A percentile compares a stretch with the other conserved stretches of the same genome.
phyloP scores from a whole-genome alignment of 164 flowering plant species.

The Nelumbo lutea region DNA sequence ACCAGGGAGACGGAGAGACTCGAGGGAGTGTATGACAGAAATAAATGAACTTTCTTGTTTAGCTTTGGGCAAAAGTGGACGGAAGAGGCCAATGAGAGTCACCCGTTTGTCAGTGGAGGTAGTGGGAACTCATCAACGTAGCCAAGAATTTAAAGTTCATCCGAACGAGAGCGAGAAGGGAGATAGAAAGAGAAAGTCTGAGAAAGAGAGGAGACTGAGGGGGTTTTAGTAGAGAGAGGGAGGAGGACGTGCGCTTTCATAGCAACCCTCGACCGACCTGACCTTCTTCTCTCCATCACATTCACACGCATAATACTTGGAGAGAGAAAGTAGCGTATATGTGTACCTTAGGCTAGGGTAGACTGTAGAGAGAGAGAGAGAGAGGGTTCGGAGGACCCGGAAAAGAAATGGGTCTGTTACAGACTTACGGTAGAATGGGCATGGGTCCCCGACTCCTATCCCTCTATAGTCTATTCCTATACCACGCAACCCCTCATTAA shows the following conservation, averaged over 20 bases:
- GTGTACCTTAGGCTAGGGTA: too few species aligned
- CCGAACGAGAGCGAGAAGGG: neutral
- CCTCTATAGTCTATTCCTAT: too few species aligned
- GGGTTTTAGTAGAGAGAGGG: neutral
- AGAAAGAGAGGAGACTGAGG: neutral
- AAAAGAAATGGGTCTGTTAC: neutral
- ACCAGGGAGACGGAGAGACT: neutral
- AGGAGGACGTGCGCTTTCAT: neutral
- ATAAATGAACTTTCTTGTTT: neutral
- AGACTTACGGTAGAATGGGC: neutral
- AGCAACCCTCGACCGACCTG: slow-evolving; percentile 1
- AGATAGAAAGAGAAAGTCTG: neutral
- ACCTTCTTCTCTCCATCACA: neutral
- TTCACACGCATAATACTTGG: neutral
- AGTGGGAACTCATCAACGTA: neutral
- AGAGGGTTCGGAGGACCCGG: neutral
- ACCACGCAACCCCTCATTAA: neutral
- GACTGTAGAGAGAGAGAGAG: neutral
- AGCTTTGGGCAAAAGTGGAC: neutral
- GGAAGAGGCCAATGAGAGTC: neutral
- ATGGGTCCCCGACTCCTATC: neutral
- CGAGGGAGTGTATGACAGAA: neutral
- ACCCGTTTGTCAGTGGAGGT: neutral
- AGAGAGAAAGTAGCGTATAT: neutral
- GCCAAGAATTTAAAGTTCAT: neutral